phyloP scores from a whole-genome alignment of 257 asterid genomes.

The Hygrophila difformis region DNA sequence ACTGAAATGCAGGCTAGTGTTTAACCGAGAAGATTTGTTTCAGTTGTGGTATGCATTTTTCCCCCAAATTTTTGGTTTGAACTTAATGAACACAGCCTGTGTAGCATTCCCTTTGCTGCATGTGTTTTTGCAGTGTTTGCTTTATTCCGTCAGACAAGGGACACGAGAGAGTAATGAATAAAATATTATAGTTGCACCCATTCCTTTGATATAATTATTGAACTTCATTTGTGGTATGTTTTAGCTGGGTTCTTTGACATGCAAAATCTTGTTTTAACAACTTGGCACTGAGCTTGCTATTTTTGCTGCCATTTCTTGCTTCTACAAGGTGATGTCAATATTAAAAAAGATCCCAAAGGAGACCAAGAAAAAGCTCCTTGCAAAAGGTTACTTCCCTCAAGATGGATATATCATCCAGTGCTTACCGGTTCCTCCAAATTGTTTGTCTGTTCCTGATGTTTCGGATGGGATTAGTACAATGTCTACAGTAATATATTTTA shows the following conservation, averaged over 20 bases:
- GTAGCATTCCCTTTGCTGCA: no score
- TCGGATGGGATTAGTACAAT: slow-evolving; percentile 87
- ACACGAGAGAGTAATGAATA: no score
- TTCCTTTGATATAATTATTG: slow-evolving; percentile 6
- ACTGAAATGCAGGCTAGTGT: no score
- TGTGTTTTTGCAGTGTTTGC: no score
- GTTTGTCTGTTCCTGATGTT: slow-evolving; percentile 87
- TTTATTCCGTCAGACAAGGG: neutral
- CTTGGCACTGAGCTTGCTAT: slow-evolving; percentile 9
- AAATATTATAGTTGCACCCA: no score
- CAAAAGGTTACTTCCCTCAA: slow-evolving; percentile 70
- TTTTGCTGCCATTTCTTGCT: slow-evolving; percentile 15
- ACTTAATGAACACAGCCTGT: no score
- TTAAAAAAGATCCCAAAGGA: slow-evolving; percentile 52
- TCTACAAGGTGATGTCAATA: slow-evolving; percentile 53
- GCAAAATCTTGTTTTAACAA: neutral
- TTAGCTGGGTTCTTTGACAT: neutral
- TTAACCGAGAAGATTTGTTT: no score
- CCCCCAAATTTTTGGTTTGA: no score
- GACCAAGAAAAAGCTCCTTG: slow-evolving; percentile 53
- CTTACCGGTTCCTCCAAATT: slow-evolving; percentile 96
- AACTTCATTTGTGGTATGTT: neutral
- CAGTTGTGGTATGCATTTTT: no score
- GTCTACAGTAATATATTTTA: slow-evolving; percentile 62
- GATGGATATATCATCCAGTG: slow-evolving; percentile 76